Percentiles rank a stretch among this genome's conserved stretches.
These are phyloP conservation scores for Cystobasidium pallidum DNA, from an alignment of 1,284 basidiomycete genomes.

Conservation along the genomic window DNA sequence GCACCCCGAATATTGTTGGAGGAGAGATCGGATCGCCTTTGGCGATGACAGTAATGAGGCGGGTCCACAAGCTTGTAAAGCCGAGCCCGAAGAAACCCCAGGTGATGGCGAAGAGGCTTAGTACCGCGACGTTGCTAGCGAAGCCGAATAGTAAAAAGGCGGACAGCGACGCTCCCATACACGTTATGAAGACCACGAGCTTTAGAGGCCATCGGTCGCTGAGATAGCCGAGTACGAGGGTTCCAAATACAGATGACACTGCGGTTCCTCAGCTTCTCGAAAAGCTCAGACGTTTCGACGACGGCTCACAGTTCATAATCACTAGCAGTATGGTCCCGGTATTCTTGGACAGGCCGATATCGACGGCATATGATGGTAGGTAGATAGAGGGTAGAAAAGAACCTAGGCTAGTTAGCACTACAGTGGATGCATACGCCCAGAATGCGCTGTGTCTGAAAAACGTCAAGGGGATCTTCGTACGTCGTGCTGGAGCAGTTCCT, in stretches of 20 bases:
- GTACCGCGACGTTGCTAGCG: constrained; percentile 50
- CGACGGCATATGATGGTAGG: constrained; percentile 56
- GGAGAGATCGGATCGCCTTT: constrained; percentile 55
- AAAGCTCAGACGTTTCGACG: background rate
- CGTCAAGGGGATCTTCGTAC: constrained; percentile 47
- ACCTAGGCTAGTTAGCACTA: constrained; percentile 55
- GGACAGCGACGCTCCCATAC: constrained; percentile 52
- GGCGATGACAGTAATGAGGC: constrained; percentile 53
- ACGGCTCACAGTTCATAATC: constrained; percentile 55
- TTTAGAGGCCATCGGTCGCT: constrained; percentile 54
- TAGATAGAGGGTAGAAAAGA: constrained; percentile 57
- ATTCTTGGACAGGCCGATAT: constrained; percentile 52
- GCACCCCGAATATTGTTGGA: constrained; percentile 54
- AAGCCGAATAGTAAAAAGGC: constrained; percentile 58
- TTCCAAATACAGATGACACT: constrained; percentile 56
- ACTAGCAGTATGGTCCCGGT: constrained; percentile 56
- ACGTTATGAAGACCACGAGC: constrained; percentile 54
- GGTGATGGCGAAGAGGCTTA: constrained; percentile 52
- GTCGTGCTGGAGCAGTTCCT: background rate
- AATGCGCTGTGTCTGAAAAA: constrained; percentile 52
- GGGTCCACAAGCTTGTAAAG: constrained; percentile 55
- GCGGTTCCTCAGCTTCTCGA: background rate
- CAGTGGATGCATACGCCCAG: constrained; percentile 53
- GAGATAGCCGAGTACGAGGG: constrained; percentile 55
- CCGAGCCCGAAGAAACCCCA: constrained; percentile 54